Conservation (phyloP, 1,284 basidiomycete genomes). For the Leccinum fuscescens region DNA sequence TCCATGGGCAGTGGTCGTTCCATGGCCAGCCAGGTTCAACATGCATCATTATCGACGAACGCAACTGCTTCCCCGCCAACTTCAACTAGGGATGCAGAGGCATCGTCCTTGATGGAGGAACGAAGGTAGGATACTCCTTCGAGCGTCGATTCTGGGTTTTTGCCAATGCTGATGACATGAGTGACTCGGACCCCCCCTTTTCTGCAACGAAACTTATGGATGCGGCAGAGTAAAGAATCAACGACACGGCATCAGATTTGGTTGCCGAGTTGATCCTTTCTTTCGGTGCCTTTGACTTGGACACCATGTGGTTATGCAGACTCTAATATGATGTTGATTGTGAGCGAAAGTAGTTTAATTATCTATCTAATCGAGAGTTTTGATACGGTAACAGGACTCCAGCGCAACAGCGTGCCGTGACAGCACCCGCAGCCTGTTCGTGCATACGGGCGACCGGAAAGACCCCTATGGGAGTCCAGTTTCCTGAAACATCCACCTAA, state of each 20-base stretch:
- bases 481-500: no score
- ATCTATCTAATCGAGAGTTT: no score
- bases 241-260: background rate
- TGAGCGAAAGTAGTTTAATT: background rate
- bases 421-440: background rate
- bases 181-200: conserved; percentile 10
- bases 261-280: background rate
- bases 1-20: no score
- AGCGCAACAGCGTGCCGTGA: no score
- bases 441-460: no score
- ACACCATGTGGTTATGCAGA: no score
- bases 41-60: conserved; percentile 8
- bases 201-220: conserved; percentile 6
- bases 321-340: no score
- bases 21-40: no score
- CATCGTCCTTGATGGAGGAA: conserved; percentile 12
- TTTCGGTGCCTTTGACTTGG: background rate
- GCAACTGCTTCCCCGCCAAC: background rate
- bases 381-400: no score
- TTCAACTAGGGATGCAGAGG: conserved; percentile 8
- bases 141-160: background rate
- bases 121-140: conserved; percentile 12
- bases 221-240: background rate
- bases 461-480: no score
- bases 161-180: conserved; percentile 16